These are phyloP conservation scores for Malassezia yamatoensis DNA, from an alignment of 1,284 basidiomycete genomes.

Conservation along the genomic window DNA sequence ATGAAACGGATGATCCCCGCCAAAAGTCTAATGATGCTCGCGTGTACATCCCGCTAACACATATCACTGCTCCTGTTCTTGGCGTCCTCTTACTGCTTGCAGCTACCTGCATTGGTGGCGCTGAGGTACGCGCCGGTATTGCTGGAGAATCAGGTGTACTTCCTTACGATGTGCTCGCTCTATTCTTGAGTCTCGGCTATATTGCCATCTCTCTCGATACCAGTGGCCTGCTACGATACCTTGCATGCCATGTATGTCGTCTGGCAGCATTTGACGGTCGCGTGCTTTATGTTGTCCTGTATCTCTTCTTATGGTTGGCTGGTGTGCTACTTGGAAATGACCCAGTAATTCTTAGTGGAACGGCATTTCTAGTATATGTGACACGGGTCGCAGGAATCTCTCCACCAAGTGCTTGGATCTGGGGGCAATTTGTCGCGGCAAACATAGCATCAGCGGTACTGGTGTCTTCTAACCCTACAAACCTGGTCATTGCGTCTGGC, in stretches of 20 bases:
- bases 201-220: slow-evolving; percentile 84
- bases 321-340: slow-evolving; percentile 75
- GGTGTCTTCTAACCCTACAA: slow-evolving; percentile 49
- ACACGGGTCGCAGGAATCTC: slow-evolving; percentile 60
- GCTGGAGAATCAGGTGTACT: slow-evolving; percentile 64
- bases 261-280: slow-evolving; percentile 39
- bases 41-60: slow-evolving; percentile 17
- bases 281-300: slow-evolving; percentile 67
- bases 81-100: slow-evolving; percentile 70
- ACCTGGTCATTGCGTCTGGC: slow-evolving; percentile 47
- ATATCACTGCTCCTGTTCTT: slow-evolving; percentile 56
- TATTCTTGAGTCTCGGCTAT: slow-evolving; percentile 87
- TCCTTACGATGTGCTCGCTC: slow-evolving; percentile 82
- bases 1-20: too few species aligned
- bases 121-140: slow-evolving; percentile 60
- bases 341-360: slow-evolving; percentile 54
- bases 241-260: slow-evolving; percentile 69
- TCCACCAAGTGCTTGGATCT: slow-evolving; percentile 59
- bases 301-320: slow-evolving; percentile 65
- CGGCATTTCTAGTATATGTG: slow-evolving; percentile 75
- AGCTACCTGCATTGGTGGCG: slow-evolving; percentile 60
- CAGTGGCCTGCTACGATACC: slow-evolving; percentile 72
- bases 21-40: background rate
- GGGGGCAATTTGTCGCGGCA: slow-evolving; percentile 62
- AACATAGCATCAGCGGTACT: slow-evolving; percentile 59